Base-by-base conservation (phyloP, 1,139 yeast genomes). In the Blastobotrys persicus region DNA sequence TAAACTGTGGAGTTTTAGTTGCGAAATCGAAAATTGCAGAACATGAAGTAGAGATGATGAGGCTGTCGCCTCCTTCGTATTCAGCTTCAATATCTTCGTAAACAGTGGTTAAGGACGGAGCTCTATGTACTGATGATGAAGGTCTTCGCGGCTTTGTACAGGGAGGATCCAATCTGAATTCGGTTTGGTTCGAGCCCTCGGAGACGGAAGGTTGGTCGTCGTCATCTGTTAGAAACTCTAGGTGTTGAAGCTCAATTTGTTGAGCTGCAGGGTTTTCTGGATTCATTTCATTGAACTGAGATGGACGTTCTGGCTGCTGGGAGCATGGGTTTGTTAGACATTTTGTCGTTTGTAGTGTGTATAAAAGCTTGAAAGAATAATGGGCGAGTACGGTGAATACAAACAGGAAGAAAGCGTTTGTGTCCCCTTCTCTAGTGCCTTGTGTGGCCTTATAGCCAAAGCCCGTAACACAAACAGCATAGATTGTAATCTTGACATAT, bases 51-150 rank as follows among this genome's bases (percentile, higher is more conserved):
- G 41, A 37, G 13, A 37, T 28, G 18, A 37, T 37, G 13, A 37
- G 26, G 4, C 28, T 6, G 28, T 37, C 41, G 13, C 26, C 19
- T 6, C 19, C 28, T 18, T 37, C 41, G 19, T 14, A 4, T 19
- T 37, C 41, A 18, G 41, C 41, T 18, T 37, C 41, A 19, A 37
- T 23, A 28, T 37, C 41, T 19, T 37, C 41, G 19, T 37, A 37
- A 12, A 37, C 19, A 7, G 41, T 37, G 19, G 28, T 19, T n/a
- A 37, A 28, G 4, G 14, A 18, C 3, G 41, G 41, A 3, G 28
- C 3, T 37, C 19, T 37, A 37, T 18, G n/a, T n/a, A n/a, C n/a
- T n/a, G n/a, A 37, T 3, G 41, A 37, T 23, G 28, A 23, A 23
- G 28, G 5, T 23, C 9, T 5, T 23, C 28, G 28, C 28, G 28